phyloP scores from a whole-genome alignment of 495 filamentous ascomycete genomes.

The Diplogelasinospora grovesii region DNA sequence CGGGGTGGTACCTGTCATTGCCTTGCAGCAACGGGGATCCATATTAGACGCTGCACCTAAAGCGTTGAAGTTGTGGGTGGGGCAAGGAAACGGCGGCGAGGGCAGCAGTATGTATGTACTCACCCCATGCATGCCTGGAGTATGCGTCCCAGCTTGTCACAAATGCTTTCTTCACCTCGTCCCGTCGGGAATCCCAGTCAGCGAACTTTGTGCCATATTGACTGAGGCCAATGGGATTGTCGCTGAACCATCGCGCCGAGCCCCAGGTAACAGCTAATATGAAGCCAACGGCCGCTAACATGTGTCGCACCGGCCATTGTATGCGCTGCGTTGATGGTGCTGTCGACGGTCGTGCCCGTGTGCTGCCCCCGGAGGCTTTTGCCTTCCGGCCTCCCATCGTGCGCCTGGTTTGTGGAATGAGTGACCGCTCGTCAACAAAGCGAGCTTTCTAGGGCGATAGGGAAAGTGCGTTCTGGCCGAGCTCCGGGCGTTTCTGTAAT shows the following conservation, averaged over 20 bases:
- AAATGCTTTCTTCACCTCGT: slow-evolving; percentile 87
- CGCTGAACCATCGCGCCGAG: slow-evolving; percentile 44
- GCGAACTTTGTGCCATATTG: slow-evolving; percentile 28
- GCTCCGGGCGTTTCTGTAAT: too few relatives aligned
- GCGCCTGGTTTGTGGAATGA: too few relatives aligned
- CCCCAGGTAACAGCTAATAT: slow-evolving; percentile 49
- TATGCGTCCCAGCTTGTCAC: slow-evolving; percentile 87
- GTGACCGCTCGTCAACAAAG: too few relatives aligned
- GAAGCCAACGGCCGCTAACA: slow-evolving; percentile 44
- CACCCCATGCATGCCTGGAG: slow-evolving; percentile 91
- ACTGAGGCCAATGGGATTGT: slow-evolving; percentile 20
- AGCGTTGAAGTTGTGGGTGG: too few relatives aligned
- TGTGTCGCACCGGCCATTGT: slow-evolving; percentile 48
- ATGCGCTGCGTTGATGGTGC: slow-evolving; percentile 38
- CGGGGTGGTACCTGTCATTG: slow-evolving; percentile 78
- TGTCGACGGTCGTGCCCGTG: too few relatives aligned
- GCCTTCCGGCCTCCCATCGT: slow-evolving; percentile 94
- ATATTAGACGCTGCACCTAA: too few relatives aligned
- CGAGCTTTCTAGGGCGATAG: too few relatives aligned
- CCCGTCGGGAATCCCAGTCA: slow-evolving; percentile 70
- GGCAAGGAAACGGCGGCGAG: too few relatives aligned
- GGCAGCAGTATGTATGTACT: too few relatives aligned
- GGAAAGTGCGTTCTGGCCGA: too few relatives aligned
- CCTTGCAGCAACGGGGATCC: too few relatives aligned
- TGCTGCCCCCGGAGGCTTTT: slow-evolving; percentile 49